A percentile compares a stretch with the other conserved stretches of the same genome.
These are phyloP conservation scores for Zhuliangozyma blackwelliae DNA, from an alignment of 1,139 yeast genomes.

Conservation along the genomic window DNA sequence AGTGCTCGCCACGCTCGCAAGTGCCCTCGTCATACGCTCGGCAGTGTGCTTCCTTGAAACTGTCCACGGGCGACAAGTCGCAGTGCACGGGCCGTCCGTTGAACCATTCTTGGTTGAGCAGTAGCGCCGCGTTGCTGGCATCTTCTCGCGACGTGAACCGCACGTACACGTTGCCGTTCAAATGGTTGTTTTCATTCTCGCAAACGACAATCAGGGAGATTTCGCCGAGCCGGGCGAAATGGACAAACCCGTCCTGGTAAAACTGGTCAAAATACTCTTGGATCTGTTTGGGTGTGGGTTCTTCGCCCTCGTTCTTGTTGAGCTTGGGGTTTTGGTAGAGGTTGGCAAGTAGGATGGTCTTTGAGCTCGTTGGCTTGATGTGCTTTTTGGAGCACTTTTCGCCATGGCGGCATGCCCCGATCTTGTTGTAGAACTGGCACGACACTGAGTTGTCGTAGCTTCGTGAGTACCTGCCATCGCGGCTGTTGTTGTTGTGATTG, in stretches of 20 bases:
- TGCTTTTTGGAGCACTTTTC: conserved; percentile 82
- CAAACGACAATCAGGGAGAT: conserved; percentile 68
- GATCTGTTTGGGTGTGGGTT: conserved; percentile 35
- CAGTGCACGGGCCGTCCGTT: conserved; percentile 75
- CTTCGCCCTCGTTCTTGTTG: conserved; percentile 27
- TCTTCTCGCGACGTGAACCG: conserved; percentile 50
- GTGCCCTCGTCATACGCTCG: conserved; percentile 56
- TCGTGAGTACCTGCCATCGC: too few species aligned
- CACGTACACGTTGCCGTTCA: conserved; percentile 82
- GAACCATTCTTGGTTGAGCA: conserved; percentile 78
- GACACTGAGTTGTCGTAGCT: conserved; percentile 2
- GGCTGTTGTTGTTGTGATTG: too few species aligned
- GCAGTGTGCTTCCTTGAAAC: conserved; percentile 72
- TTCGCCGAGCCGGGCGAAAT: conserved; percentile 62
- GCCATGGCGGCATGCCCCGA: conserved; percentile 95
- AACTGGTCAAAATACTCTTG: conserved; percentile 58
- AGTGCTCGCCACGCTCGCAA: conserved; percentile 75
- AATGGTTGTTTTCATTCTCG: conserved; percentile 74
- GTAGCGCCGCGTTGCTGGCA: conserved; percentile 59
- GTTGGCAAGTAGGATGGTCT: conserved; percentile 64
- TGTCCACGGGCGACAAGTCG: conserved; percentile 73
- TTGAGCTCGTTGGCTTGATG: conserved; percentile 62
- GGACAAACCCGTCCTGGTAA: conserved; percentile 70
- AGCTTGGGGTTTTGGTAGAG: conserved; percentile 64
- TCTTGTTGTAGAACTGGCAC: conserved; percentile 66